Conservation (phyloP, 2,329 filamentous ascomycete genomes). For the Colletotrichum truncatum region DNA sequence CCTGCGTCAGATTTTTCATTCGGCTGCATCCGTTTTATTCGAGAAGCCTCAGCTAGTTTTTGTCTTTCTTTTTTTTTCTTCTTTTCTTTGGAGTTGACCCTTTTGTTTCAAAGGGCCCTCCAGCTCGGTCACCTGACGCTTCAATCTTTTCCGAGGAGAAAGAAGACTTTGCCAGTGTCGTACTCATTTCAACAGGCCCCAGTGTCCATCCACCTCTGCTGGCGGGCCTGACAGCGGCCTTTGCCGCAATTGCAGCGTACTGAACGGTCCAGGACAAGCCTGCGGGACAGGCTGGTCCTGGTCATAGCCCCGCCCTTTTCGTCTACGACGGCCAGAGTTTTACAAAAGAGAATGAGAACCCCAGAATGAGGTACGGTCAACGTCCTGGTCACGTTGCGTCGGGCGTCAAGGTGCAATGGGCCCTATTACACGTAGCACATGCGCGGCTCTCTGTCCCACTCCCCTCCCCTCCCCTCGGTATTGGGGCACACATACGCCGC, state of each 20-base stretch:
- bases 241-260: conserved; percentile 19
- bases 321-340: background rate
- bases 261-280: background rate
- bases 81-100: too few relatives aligned
- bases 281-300: background rate
- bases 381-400: background rate
- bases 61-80: background rate
- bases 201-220: conserved; percentile 6
- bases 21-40: background rate
- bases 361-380: background rate
- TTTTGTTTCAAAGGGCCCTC: too few relatives aligned
- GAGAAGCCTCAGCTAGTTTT: background rate
- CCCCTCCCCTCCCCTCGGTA: background rate
- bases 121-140: background rate
- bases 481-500: background rate
- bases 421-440: background rate
- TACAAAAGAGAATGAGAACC: background rate
- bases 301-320: background rate
- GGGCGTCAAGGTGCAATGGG: conserved; percentile 1
- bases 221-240: conserved; percentile 25
- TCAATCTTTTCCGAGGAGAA: background rate
- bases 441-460: background rate
- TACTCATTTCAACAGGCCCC: conserved; percentile 24
- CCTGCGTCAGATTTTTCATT: background rate
- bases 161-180: conserved; percentile 17